These are phyloP conservation scores for Takashimella koratensis DNA, from an alignment of 1,284 basidiomycete genomes.

Conservation along the genomic window DNA sequence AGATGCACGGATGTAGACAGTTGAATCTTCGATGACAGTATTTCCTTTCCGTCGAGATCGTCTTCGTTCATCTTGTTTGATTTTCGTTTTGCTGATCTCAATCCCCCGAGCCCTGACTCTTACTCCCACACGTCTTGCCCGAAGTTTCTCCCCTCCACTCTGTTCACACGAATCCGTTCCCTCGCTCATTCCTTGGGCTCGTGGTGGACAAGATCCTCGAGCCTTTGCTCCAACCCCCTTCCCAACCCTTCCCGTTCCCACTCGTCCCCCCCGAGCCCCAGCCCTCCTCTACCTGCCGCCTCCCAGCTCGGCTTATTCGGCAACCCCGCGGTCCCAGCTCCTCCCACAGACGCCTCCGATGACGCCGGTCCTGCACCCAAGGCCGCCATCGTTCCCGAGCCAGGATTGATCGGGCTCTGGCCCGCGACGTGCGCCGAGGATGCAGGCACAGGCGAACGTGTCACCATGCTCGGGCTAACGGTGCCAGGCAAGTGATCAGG, in stretches of 20 bases:
- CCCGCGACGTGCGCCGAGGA: slow-evolving; percentile 10
- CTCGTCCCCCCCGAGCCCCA: slow-evolving; percentile 48
- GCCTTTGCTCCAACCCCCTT: slow-evolving; percentile 69
- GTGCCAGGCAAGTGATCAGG: slow-evolving; percentile 48
- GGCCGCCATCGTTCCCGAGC: neutral
- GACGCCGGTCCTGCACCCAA: neutral
- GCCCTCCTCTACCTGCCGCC: slow-evolving; percentile 45
- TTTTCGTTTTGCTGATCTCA: neutral
- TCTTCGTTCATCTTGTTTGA: no score
- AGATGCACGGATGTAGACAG: no score
- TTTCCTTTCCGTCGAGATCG: no score
- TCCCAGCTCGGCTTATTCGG: neutral
- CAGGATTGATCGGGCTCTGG: neutral
- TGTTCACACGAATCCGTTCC: neutral
- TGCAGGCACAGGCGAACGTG: slow-evolving; percentile 50
- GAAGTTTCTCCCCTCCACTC: neutral
- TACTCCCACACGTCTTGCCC: neutral
- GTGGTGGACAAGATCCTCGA: slow-evolving; percentile 53
- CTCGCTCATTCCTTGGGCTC: slow-evolving; percentile 4
- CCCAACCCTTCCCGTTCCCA: slow-evolving; percentile 80
- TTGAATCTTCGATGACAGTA: no score
- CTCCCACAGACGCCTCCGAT: slow-evolving; percentile 6
- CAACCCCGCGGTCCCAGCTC: neutral
- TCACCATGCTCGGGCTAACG: slow-evolving; percentile 32
- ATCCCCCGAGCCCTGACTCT: no score